Evolutionary conservation across 768 basidiomycete species (phyloP).

Genomic region (Cystobasidium ongulense): DNA sequence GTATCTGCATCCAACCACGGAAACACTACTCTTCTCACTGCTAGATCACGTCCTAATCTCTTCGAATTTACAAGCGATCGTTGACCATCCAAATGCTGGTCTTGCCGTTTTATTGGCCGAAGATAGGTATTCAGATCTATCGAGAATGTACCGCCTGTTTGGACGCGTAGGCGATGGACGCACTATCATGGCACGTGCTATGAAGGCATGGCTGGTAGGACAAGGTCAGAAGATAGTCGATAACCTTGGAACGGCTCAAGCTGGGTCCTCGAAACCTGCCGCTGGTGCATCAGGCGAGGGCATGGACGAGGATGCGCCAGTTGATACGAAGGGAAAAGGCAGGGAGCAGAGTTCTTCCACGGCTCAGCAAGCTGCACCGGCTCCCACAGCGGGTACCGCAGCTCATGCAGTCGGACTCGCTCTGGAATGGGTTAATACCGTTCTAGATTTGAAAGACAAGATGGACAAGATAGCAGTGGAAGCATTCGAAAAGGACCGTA

Average conservation of each 20-base stretch:
- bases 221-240: slow-evolving; percentile 31
- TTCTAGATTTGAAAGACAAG: slow-evolving; percentile 82
- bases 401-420: slow-evolving; percentile 57
- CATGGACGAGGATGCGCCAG: slow-evolving; percentile 35
- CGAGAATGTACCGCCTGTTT: slow-evolving; percentile 70
- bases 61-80: slow-evolving; percentile 64
- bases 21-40: slow-evolving; percentile 60
- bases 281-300: slow-evolving; percentile 1
- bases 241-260: neutral
- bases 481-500: slow-evolving; percentile 65
- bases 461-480: slow-evolving; percentile 67
- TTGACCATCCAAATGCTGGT: slow-evolving; percentile 74
- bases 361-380: neutral
- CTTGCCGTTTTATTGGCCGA: slow-evolving; percentile 77
- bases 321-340: slow-evolving; percentile 52
- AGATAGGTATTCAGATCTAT: slow-evolving; percentile 66
- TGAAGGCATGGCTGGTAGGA: slow-evolving; percentile 56
- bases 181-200: slow-evolving; percentile 55
- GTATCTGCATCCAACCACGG: slow-evolving; percentile 72
- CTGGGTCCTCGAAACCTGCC: neutral
- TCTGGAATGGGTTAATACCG: slow-evolving; percentile 84
- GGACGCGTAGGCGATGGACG: slow-evolving; percentile 61
- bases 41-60: slow-evolving; percentile 69
- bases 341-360: slow-evolving; percentile 41
- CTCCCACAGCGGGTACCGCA: slow-evolving; percentile 42